phyloP scores from a whole-genome alignment of 2,329 filamentous ascomycete genomes.

The Daldinia eschscholtzii region DNA sequence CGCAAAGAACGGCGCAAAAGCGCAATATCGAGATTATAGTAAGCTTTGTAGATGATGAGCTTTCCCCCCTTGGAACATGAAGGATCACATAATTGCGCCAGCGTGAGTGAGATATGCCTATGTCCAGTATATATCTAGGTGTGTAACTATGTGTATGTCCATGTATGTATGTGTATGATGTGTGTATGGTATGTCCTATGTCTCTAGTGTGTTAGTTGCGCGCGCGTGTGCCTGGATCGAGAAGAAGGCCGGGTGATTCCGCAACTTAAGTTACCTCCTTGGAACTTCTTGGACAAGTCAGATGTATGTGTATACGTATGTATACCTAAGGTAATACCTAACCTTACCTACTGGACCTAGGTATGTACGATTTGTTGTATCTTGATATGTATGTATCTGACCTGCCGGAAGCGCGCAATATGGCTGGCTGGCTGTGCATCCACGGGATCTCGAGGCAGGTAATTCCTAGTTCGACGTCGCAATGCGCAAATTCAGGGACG shows the following conservation, averaged over 20 bases:
- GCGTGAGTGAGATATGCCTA: conserved; percentile 20
- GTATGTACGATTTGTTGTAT: conserved; percentile 10
- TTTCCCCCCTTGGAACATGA: conserved; percentile 34
- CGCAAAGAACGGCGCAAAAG: conserved; percentile 35
- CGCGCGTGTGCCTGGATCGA: conserved; percentile 42
- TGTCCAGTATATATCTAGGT: background rate
- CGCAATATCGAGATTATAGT: conserved; percentile 30
- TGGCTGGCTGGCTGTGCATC: conserved; percentile 35
- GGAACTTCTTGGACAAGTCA: background rate
- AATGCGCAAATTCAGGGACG: conserved; percentile 43
- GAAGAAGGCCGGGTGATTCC: conserved; percentile 47
- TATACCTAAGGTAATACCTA: background rate
- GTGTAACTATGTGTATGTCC: background rate
- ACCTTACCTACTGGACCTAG: background rate
- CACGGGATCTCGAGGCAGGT: conserved; percentile 37
- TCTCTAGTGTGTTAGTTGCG: conserved; percentile 6
- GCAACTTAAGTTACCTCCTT: conserved; percentile 21
- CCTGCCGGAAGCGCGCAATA: conserved; percentile 44
- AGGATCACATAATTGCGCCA: conserved; percentile 42
- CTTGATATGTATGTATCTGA: conserved; percentile 35
- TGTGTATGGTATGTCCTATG: conserved; percentile 11
- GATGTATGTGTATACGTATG: background rate
- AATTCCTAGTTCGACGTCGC: conserved; percentile 42
- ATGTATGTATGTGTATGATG: background rate
- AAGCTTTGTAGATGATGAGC: conserved; percentile 25